Conservation (phyloP, 2,329 filamentous ascomycete genomes). For the Curvularia sp. region DNA sequence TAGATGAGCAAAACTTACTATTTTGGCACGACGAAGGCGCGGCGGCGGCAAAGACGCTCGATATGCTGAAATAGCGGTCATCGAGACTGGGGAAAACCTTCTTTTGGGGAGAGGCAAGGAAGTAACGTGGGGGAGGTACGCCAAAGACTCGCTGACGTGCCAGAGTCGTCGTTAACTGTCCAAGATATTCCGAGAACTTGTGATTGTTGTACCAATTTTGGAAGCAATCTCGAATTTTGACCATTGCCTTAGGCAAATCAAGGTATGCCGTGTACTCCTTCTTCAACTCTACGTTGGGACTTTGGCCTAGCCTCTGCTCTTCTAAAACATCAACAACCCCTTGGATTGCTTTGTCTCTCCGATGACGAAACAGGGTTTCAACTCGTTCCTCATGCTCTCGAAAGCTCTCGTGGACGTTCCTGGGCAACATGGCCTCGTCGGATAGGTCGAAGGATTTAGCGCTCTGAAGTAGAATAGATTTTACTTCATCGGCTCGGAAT, state of each 20-base stretch:
- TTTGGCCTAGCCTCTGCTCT: conserved; percentile 29
- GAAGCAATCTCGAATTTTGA: conserved; percentile 23
- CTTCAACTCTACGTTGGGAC: conserved; percentile 16
- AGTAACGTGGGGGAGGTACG: conserved; percentile 1
- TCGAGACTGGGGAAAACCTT: not conserved
- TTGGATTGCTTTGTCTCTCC: conserved; percentile 16
- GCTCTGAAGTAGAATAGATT: not conserved
- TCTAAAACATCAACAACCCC: conserved; percentile 23
- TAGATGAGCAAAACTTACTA: not conserved
- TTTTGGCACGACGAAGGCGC: not conserved
- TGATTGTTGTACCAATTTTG: conserved; percentile 49
- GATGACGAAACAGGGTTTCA: conserved; percentile 5
- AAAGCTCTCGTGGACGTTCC: conserved; percentile 19
- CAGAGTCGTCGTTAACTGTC: conserved; percentile 22
- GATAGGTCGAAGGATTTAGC: conserved; percentile 16
- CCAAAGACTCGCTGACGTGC: conserved; percentile 11
- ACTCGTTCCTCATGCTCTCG: conserved; percentile 20
- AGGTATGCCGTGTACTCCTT: conserved; percentile 24
- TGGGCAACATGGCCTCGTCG: conserved; percentile 25
- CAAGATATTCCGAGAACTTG: conserved; percentile 46
- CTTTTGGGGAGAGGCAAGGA: not conserved
- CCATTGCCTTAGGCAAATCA: conserved; percentile 21
- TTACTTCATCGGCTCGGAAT: not conserved
- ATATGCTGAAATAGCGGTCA: conserved; percentile 7
- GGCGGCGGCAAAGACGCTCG: conserved; percentile 13